These are phyloP conservation scores for Plasmodium adleri DNA, from an alignment of 169 alveolate species.

Conservation along the genomic window DNA sequence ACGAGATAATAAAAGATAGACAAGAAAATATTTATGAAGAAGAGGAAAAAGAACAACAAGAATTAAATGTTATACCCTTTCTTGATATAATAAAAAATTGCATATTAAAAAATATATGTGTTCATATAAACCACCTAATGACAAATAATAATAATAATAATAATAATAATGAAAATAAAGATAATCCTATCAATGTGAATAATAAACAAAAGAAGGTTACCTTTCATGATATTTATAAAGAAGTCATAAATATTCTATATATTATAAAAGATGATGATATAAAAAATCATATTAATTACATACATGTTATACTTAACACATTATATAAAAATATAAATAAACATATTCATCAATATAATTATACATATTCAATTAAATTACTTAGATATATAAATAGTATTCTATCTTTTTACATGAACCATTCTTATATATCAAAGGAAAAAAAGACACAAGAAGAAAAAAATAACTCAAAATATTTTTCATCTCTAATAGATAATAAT, in stretches of 20 bases:
- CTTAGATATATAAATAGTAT: constrained; percentile 27
- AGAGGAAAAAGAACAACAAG: background rate
- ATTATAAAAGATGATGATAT: constrained; percentile 17
- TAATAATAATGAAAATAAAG: constrained; percentile 1
- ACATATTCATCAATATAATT: constrained; percentile 56
- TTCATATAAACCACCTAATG: constrained; percentile 13
- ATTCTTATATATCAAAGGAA: background rate
- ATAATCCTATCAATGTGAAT: background rate
- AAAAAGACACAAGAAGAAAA: background rate
- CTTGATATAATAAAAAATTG: constrained; percentile 6
- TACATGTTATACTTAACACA: constrained; percentile 28
- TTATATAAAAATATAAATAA: constrained; percentile 13
- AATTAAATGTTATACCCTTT: constrained; percentile 7
- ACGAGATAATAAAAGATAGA: too few species aligned
- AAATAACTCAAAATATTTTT: background rate
- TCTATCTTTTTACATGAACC: constrained; percentile 11
- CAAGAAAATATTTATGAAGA: too few species aligned
- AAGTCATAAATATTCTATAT: constrained; percentile 37
- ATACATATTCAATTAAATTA: constrained; percentile 37
- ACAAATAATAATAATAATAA: constrained; percentile 3
- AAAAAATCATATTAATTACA: constrained; percentile 16
- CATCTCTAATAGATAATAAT: constrained; percentile 8
- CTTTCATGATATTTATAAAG: constrained; percentile 31
- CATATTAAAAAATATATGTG: constrained; percentile 32
- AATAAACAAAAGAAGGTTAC: constrained; percentile 4